These are phyloP conservation scores for Suhomyces bribrorum DNA, from an alignment of 1,139 yeast species.

Conservation along the genomic window DNA sequence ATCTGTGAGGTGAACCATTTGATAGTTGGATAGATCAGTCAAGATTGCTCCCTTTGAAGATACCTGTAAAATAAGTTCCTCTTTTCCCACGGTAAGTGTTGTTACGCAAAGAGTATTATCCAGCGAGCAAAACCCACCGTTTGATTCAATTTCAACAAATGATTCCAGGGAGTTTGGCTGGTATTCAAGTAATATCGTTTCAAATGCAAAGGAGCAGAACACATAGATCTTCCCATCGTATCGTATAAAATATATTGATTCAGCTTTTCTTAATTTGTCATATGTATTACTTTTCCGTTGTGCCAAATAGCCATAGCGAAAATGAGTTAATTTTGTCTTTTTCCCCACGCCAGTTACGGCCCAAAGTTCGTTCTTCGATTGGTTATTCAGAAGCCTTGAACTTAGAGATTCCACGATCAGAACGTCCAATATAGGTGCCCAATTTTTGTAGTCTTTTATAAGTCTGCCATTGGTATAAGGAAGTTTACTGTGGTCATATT, in stretches of 20 bases:
- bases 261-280: slow-evolving; percentile 32
- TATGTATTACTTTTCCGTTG: slow-evolving; percentile 28
- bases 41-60: slow-evolving; percentile 13
- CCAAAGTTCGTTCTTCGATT: slow-evolving; percentile 45
- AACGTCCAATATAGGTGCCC: slow-evolving; percentile 53
- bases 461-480: slow-evolving; percentile 14
- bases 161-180: slow-evolving; percentile 21
- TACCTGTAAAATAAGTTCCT: slow-evolving; percentile 15
- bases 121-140: slow-evolving; percentile 14
- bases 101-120: slow-evolving; percentile 15
- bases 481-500: slow-evolving; percentile 12
- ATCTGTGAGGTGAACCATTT: not conserved
- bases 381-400: slow-evolving; percentile 19
- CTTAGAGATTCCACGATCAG: slow-evolving; percentile 33
- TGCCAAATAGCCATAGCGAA: slow-evolving; percentile 39
- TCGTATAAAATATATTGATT: slow-evolving; percentile 19
- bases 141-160: slow-evolving; percentile 29
- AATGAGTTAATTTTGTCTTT: slow-evolving; percentile 38
- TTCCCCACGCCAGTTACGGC: slow-evolving; percentile 46
- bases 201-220: slow-evolving; percentile 40
- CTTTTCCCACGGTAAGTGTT: slow-evolving; percentile 8
- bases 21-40: slow-evolving; percentile 13
- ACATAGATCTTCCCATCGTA: slow-evolving; percentile 24
- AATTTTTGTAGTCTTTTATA: slow-evolving; percentile 38
- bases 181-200: slow-evolving; percentile 37